Evolutionary conservation across 208 protist genomes (phyloP).

Genomic region (Leishmania arabica): DNA sequence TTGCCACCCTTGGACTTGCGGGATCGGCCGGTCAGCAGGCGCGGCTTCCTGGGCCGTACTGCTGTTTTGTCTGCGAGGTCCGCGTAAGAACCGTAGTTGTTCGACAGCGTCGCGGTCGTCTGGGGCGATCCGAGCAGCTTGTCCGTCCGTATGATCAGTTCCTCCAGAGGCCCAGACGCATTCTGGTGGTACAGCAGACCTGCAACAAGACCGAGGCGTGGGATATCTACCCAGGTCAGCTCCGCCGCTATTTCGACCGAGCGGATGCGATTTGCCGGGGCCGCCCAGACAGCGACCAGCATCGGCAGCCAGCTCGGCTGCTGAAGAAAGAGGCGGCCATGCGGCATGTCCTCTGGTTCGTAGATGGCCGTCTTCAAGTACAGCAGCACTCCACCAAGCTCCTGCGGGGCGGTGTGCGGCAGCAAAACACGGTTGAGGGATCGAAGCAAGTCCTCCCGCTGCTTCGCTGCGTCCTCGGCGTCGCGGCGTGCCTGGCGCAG

Average conservation of each 20-base stretch:
- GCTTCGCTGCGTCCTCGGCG: slow-evolving; percentile 45
- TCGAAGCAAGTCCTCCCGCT: slow-evolving; percentile 34
- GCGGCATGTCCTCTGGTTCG: slow-evolving; percentile 57
- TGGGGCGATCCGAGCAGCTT: slow-evolving; percentile 37
- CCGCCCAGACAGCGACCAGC: slow-evolving; percentile 56
- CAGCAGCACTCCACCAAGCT: slow-evolving; percentile 46
- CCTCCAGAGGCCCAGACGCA: slow-evolving; percentile 37
- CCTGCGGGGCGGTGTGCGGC: slow-evolving; percentile 41
- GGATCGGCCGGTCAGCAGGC: background rate
- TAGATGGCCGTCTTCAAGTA: slow-evolving; percentile 64
- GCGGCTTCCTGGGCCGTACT: background rate
- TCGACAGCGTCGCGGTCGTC: background rate
- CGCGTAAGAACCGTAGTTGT: background rate
- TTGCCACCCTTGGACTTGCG: background rate
- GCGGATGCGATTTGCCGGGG: slow-evolving; percentile 44
- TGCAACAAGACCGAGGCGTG: slow-evolving; percentile 59
- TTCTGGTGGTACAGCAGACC: slow-evolving; percentile 57
- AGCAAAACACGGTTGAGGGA: slow-evolving; percentile 56
- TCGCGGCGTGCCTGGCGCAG: slow-evolving; percentile 32
- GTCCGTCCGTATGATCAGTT: slow-evolving; percentile 42
- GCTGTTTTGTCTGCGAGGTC: background rate
- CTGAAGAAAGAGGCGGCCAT: slow-evolving; percentile 47
- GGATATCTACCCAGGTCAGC: slow-evolving; percentile 55
- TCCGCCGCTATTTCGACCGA: slow-evolving; percentile 41
- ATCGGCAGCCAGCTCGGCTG: slow-evolving; percentile 69